These are phyloP conservation scores for Fusarium bulbicola DNA, from an alignment of 2,329 filamentous ascomycete genomes.

Conservation along the genomic window DNA sequence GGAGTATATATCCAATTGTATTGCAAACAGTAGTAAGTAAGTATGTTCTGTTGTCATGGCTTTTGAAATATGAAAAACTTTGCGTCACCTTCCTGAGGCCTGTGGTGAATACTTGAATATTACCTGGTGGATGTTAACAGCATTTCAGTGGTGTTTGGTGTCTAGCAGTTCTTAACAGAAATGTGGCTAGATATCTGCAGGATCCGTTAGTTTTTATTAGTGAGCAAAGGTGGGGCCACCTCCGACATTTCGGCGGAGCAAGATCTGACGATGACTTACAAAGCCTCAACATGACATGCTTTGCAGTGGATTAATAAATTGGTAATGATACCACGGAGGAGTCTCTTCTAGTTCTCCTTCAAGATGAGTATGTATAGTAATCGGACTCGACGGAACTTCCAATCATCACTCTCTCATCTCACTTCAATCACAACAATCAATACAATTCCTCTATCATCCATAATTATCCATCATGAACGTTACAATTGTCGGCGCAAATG, in stretches of 20 bases:
- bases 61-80: not conserved
- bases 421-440: not conserved
- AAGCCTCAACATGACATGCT: constrained; percentile 5
- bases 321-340: not conserved
- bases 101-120: not conserved
- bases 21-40: not conserved
- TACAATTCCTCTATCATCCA: not conserved
- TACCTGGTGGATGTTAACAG: too few relatives aligned
- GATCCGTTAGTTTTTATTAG: not conserved
- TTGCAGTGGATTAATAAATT: constrained; percentile 8
- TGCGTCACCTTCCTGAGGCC: not conserved
- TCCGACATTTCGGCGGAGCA: constrained; percentile 18
- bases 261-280: constrained; percentile 5
- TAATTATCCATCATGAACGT: constrained; percentile 20
- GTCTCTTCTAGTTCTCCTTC: not conserved
- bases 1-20: not conserved
- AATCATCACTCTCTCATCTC: not conserved
- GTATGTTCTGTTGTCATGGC: not conserved
- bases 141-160: too few relatives aligned
- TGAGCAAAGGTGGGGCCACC: not conserved
- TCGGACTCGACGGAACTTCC: too few relatives aligned
- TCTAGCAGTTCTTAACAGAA: not conserved
- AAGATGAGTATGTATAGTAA: not conserved
- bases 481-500: constrained; percentile 29
- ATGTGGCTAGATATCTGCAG: fast-evolving